Percentiles rank a stretch among this genome's conserved stretches.
These are phyloP conservation scores for Fusarium lateritium DNA, from an alignment of 2,329 filamentous ascomycete genomes.

Conservation along the genomic window DNA sequence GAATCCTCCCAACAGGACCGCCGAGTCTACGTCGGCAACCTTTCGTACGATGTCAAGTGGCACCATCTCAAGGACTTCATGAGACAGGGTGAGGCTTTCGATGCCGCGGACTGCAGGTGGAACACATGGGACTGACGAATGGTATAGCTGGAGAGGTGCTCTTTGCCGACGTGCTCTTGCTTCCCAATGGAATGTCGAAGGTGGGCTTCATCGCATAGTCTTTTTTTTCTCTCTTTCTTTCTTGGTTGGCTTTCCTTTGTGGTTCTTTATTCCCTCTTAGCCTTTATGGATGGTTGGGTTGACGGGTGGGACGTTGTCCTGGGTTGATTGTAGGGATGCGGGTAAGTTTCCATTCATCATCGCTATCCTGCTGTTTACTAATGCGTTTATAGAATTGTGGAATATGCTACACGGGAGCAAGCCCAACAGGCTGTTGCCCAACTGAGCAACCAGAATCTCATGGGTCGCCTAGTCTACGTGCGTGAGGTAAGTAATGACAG, in stretches of 20 bases:
- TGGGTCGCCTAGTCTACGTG: constrained; percentile 98
- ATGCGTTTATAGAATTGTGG: constrained; percentile 85
- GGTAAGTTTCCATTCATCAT: constrained; percentile 74
- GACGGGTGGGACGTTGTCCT: constrained; percentile 96
- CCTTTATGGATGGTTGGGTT: constrained; percentile 95
- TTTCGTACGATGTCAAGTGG: constrained; percentile 99
- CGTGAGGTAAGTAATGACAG: constrained; percentile 80
- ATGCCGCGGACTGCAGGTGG: constrained; percentile 47
- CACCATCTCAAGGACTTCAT: constrained; percentile 99
- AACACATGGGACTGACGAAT: constrained; percentile 57
- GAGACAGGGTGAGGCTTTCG: constrained; percentile 87
- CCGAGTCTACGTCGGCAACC: constrained; percentile 98
- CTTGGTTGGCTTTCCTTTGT: constrained; percentile 86
- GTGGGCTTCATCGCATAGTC: constrained; percentile 95
- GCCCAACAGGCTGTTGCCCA: constrained; percentile 97
- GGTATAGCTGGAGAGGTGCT: constrained; percentile 94
- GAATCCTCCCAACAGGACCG: constrained; percentile 98
- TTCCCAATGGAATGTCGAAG: constrained; percentile 99
- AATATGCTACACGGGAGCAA: constrained; percentile 99
- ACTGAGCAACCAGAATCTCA: constrained; percentile 98
- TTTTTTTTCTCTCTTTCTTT: constrained; percentile 70
- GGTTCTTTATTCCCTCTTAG: constrained; percentile 72
- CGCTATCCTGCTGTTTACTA: constrained; percentile 46
- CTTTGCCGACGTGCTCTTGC: constrained; percentile 98
- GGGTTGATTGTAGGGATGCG: constrained; percentile 98